Evolutionary conservation across 495 filamentous ascomycete species (phyloP), one percentile per base, ranked within the genome.

Genomic region (Lichina pygmaea): DNA sequence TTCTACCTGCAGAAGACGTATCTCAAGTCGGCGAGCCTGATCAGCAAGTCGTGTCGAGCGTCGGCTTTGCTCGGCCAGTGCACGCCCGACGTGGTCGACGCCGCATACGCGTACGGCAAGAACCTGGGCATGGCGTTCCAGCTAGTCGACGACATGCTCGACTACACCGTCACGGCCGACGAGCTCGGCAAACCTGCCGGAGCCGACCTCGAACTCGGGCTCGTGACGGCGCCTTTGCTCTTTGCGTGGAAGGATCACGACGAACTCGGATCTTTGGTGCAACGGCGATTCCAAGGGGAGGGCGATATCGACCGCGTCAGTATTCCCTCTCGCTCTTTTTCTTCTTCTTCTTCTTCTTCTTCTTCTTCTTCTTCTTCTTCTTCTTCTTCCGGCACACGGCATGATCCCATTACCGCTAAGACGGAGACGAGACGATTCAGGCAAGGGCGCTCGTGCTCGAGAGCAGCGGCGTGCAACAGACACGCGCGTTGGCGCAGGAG

Each of bases 1-100:
- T 95, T 95, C 59, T 97, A 97, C 56, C 66, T 97, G n/a, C 83
- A 94, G 57, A 97, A 97, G 67, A 95, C 89, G 36, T 97, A 97
- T 56, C 69, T 97, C 49, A 97, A 97, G 65, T 86, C 83, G 6
- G 89, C 89, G 15, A 85, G 79, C 52, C 64, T 97, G 52, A 95
- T 97, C 54, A 86, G 80, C 55, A 97, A 97, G 58, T 85, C 78
- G 9, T 95, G 89, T 59, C 73, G 89, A 40, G 85, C 86, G 1
- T 70, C 89, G 3, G 86, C 89, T 6, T 60, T 97, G 30, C 70
- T 97, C 11, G 86, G 91, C 17, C 69, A 78, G 24, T 70, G 74
- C 24, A 71, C 83, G 12, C 68, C 72, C 2, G 72, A 77, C 51
- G 80, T 86, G 12, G 80, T 93, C 2, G 83, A 95, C 51, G 77